Evolutionary conservation across 352 stramenopile species (phyloP).

Genomic region (Phytophthora ramorum): DNA sequence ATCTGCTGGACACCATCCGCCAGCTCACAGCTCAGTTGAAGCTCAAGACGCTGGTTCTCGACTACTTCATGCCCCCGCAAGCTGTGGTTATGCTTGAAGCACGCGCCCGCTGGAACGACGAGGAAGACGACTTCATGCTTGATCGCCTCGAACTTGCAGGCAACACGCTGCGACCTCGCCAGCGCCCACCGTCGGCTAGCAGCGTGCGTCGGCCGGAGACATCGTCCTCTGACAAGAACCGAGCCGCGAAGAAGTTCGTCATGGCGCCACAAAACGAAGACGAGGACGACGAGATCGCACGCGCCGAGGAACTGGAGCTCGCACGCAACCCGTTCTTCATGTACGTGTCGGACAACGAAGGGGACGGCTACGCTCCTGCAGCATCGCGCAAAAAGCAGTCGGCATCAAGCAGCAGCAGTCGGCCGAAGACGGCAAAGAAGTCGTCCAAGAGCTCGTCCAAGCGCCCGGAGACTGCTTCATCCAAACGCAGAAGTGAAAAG

Average conservation of each 20-base stretch:
- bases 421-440: conserved; percentile 72
- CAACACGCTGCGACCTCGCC: conserved; percentile 65
- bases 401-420: conserved; percentile 22
- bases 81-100: conserved; percentile 62
- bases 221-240: conserved; percentile 68
- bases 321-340: conserved; percentile 83
- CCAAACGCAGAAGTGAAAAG: conserved; percentile 66
- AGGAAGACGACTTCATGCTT: conserved; percentile 80
- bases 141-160: conserved; percentile 80
- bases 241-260: conserved; percentile 50
- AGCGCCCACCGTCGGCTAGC: conserved; percentile 76
- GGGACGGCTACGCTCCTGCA: conserved; percentile 78
- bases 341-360: conserved; percentile 85
- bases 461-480: conserved; percentile 62
- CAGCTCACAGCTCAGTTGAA: conserved; percentile 96
- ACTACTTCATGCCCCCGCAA: conserved; percentile 91
- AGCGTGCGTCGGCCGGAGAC: conserved; percentile 74
- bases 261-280: conserved; percentile 28
- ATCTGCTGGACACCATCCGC: conserved; percentile 95
- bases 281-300: conserved; percentile 69
- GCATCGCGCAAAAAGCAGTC: conserved; percentile 54
- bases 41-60: conserved; percentile 94
- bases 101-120: conserved; percentile 69
- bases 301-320: conserved; percentile 73
- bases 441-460: conserved; percentile 57